Evolutionary conservation across 2,329 filamentous ascomycete genomes (phyloP).

Genomic region (Hirsutella minnesotensis): DNA sequence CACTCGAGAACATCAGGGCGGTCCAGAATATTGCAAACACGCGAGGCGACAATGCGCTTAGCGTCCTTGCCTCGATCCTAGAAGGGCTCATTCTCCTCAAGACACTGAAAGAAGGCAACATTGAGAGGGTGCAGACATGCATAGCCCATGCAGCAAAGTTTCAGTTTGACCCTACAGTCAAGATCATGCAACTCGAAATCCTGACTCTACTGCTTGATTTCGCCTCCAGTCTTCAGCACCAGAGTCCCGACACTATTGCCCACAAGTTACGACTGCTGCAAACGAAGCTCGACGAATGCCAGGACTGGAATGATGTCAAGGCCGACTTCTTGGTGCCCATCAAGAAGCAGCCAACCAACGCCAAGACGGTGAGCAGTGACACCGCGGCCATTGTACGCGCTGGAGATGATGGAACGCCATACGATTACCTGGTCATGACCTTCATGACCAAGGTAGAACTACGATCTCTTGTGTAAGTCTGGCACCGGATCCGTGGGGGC

Average conservation of each 20-base stretch:
- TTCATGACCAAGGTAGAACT: slow-evolving; percentile 50
- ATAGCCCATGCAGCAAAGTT: slow-evolving; percentile 63
- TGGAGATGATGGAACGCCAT: slow-evolving; percentile 29
- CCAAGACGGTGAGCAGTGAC: slow-evolving; percentile 42
- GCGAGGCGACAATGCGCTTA: slow-evolving; percentile 51
- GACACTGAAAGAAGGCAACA: slow-evolving; percentile 48
- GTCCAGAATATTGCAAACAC: slow-evolving; percentile 48
- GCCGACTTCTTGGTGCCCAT: slow-evolving; percentile 44
- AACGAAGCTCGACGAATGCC: slow-evolving; percentile 44
- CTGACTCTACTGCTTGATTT: slow-evolving; percentile 59
- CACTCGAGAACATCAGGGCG: slow-evolving; percentile 56
- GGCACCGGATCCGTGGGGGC: slow-evolving; percentile 7
- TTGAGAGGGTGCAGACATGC: slow-evolving; percentile 60
- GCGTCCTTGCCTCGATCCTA: slow-evolving; percentile 52
- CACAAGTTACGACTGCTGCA: slow-evolving; percentile 54
- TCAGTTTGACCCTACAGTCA: slow-evolving; percentile 52
- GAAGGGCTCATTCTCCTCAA: slow-evolving; percentile 60
- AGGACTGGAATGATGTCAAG: slow-evolving; percentile 34
- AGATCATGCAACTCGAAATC: slow-evolving; percentile 54
- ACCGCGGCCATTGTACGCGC: slow-evolving; percentile 41
- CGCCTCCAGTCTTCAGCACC: slow-evolving; percentile 54
- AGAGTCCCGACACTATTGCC: slow-evolving; percentile 41
- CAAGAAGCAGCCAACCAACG: slow-evolving; percentile 33
- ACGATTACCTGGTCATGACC: slow-evolving; percentile 46
- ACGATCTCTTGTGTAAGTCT: slow-evolving; percentile 39